Conservation (phyloP, 139 green algal species). For the Picochlorum sp. region DNA sequence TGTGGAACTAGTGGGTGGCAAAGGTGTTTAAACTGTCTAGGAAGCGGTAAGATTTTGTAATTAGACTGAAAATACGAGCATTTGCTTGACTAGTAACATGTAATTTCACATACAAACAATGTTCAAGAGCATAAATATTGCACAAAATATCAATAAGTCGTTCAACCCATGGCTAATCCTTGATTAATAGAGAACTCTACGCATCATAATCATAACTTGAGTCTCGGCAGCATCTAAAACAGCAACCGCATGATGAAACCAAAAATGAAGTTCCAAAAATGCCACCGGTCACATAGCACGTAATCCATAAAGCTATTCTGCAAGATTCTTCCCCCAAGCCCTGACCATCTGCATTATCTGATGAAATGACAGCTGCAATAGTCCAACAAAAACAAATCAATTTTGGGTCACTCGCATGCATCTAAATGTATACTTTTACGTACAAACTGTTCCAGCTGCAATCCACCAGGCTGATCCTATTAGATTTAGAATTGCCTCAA, state of each 20-base stretch:
- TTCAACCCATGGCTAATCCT: too few species aligned
- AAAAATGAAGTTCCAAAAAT: not conserved
- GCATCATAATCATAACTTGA: not conserved
- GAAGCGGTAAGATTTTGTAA: slow-evolving; percentile 11
- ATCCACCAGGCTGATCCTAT: not conserved
- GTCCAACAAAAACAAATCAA: too few species aligned
- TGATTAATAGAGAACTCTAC: too few species aligned
- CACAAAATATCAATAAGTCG: too few species aligned
- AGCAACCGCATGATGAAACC: not conserved
- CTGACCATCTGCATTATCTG: not conserved
- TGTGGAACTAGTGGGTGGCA: slow-evolving; percentile 16
- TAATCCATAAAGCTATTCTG: not conserved
- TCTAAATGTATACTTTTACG: too few species aligned
- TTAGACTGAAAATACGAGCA: not conserved
- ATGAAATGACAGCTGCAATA: not conserved
- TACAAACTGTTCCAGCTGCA: not conserved
- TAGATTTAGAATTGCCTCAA: not conserved
- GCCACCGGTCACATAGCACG: not conserved
- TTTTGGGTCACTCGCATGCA: too few species aligned
- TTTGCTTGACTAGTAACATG: not conserved
- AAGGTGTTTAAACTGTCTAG: slow-evolving; percentile 23
- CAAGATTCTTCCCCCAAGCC: not conserved
- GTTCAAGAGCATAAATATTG: too few species aligned
- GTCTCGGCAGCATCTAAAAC: not conserved
- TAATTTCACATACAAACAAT: not conserved